phyloP scores from a whole-genome alignment of 306 rosid species.

The Citrullus mucosospermus region DNA sequence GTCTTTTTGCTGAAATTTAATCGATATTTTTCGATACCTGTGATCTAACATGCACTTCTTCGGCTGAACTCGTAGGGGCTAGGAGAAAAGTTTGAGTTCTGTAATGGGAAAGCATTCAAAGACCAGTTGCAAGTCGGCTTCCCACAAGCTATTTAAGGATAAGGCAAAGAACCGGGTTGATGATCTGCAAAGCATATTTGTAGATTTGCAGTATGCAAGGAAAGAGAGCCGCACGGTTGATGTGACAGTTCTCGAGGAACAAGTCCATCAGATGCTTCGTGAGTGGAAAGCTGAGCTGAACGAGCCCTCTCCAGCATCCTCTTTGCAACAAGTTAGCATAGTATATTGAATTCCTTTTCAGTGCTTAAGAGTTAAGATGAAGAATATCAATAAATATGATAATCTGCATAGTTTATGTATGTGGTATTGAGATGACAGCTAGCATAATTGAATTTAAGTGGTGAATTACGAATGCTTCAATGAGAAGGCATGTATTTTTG shows the following conservation, averaged over 20 bases:
- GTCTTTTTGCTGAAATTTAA: background rate
- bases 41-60: background rate
- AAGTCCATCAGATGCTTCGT: constrained; percentile 98
- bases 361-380: constrained; percentile 2
- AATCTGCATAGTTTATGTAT: background rate
- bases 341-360: constrained; percentile 8
- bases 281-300: constrained; percentile 98
- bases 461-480: constrained; percentile 12
- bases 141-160: constrained; percentile 88
- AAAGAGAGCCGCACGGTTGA: constrained; percentile 88
- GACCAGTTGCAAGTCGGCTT: constrained; percentile 84
- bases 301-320: constrained; percentile 91
- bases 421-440: constrained; percentile 9
- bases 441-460: background rate
- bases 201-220: constrained; percentile 87
- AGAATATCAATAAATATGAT: background rate
- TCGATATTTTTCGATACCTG: background rate
- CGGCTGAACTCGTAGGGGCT: constrained; percentile 27
- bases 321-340: constrained; percentile 83
- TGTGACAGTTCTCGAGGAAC: constrained; percentile 79
- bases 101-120: constrained; percentile 79
- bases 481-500: constrained; percentile 26
- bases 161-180: constrained; percentile 96
- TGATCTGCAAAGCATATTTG: constrained; percentile 77
- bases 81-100: constrained; percentile 14